Evolutionary conservation across 352 stramenopile genomes (phyloP), one percentile per base, ranked within the genome.

Genomic region (Pythium guiyangense): DNA sequence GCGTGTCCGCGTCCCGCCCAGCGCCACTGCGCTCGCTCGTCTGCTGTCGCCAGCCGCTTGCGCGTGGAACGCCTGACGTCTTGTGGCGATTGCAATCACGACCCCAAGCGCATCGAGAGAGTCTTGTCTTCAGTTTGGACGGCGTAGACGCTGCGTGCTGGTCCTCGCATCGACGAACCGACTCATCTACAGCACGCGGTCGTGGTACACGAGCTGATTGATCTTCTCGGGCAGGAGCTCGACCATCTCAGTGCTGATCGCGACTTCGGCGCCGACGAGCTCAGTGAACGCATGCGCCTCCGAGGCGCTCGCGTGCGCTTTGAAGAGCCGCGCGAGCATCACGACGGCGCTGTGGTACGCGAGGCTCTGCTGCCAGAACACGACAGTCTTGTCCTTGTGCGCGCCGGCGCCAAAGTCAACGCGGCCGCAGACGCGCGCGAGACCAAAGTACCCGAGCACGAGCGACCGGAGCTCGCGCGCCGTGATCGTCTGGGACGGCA

Each of bases 141-240:
- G n/a, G n/a, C n/a, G n/a, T n/a, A n/a, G n/a, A n/a, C n/a, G n/a
- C n/a, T n/a, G n/a, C n/a, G n/a, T n/a, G n/a, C n/a, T n/a, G n/a
- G n/a, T n/a, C n/a, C n/a, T n/a, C 35, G 35, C 35, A 40, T 40
- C 35, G 35, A 40, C 35, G n/a, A n/a, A n/a, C n/a, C n/a, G n/a
- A n/a, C n/a, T n/a, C n/a, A n/a, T n/a, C n/a, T 12, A 54, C 3
- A 88, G 62, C 6, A 69, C 57, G 37, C 71, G 79, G 55, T 75
- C 74, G 55, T 85, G 82, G 66, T 86, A 90, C 56, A 87, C 70
- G 49, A 88, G 69, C 50, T 87, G 78, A 58, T 90, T 86, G 66
- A 92, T 89, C 60, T 90, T 90, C 58, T 90, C 79, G 0, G 81
- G 81, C 37, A 92, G 60, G 42, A 92, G 47, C 52, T 76, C 66